A percentile compares a stretch with the other conserved stretches of the same genome.
Evolutionary conservation across 768 basidiomycete genomes (phyloP).

Genomic region (Cyathus striatus): DNA sequence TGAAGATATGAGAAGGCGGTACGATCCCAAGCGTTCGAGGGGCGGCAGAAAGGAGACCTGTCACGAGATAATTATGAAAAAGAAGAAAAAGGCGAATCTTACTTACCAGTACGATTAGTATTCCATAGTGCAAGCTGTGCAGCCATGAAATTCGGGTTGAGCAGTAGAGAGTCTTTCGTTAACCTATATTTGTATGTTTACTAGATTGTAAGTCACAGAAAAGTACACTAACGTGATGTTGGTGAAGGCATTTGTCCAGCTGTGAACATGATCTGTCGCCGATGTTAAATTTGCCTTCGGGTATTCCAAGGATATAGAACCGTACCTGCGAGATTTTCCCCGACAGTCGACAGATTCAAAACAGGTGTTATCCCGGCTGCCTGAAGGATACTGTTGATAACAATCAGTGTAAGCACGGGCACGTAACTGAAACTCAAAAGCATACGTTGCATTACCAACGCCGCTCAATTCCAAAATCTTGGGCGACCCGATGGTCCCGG

Average conservation of each 20-base stretch:
- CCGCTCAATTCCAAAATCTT: conserved; percentile 25
- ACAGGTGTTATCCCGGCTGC: conserved; percentile 35
- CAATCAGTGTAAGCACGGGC: background rate
- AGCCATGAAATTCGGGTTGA: conserved; percentile 14
- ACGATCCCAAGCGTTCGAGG: conserved; percentile 23
- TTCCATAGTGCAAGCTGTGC: conserved; percentile 16
- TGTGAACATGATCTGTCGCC: conserved; percentile 23
- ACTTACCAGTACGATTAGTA: conserved; percentile 24
- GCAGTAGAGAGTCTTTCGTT: conserved; percentile 18
- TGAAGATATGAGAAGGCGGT: conserved; percentile 20
- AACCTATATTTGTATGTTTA: conserved; percentile 8
- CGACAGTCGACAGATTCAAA: conserved; percentile 44
- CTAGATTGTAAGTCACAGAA: background rate
- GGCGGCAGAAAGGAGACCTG: conserved; percentile 20
- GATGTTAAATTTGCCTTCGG: background rate
- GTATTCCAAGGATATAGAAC: background rate
- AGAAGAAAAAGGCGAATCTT: background rate
- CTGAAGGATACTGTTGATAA: conserved; percentile 28
- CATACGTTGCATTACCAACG: conserved; percentile 25
- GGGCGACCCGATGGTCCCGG: conserved; percentile 37
- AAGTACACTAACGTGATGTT: conserved; percentile 17
- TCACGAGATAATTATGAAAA: background rate
- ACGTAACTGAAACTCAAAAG: background rate
- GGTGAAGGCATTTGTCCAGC: conserved; percentile 26
- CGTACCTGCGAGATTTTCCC: conserved; percentile 30